Evolutionary conservation across 441 rosid species (phyloP), one percentile per base, ranked within the genome.

Genomic region (Viola pubescens): DNA sequence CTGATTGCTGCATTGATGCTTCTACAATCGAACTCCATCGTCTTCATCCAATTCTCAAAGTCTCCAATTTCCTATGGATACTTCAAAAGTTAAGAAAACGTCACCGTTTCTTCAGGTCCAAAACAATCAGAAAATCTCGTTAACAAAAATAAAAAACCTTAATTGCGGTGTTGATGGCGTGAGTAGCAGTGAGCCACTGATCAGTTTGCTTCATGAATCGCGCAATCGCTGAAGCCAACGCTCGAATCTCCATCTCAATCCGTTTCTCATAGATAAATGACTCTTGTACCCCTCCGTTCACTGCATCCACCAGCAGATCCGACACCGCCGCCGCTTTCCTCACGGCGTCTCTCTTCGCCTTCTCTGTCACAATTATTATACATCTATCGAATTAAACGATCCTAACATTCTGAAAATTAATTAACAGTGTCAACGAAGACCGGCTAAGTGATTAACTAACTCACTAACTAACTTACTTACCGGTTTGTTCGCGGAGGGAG

Each of bases 41-140:
- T 79, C 86, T 82, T 88, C 87, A 84, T 84, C 96, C 91, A 88
- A 63, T 88, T 86, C 80, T 88, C 96, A 64, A 88, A 80, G 76
- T 88, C 96, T 48, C 96, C 94, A 48, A 86, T 84, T 69, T 88
- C 94, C 96, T 86, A 59, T 16, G 3, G 10, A 44, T 39, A 42
- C 14, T 26, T 40, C 10, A 59, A 39, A 48, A 61, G 14, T 10
- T 48, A 54, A 38, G 1, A 9, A 9, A 39, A 12, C 41, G 50
- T 38, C 13, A 14, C n/a, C n/a, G 0, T 46, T 8, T 34, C 38
- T 53, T 19, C 12, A 4, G 34, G 3, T 12, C 9, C 13, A 47
- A 37, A 60, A 58, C 6, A 12, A 11, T 2, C 12, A 19, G 11
- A 52, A 42, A 34, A 9, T 13, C 2, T 51, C 9, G 26, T 4